These are phyloP conservation scores for Boletus rubroflammeus DNA, from an alignment of 768 basidiomycete genomes.

Conservation along the genomic window DNA sequence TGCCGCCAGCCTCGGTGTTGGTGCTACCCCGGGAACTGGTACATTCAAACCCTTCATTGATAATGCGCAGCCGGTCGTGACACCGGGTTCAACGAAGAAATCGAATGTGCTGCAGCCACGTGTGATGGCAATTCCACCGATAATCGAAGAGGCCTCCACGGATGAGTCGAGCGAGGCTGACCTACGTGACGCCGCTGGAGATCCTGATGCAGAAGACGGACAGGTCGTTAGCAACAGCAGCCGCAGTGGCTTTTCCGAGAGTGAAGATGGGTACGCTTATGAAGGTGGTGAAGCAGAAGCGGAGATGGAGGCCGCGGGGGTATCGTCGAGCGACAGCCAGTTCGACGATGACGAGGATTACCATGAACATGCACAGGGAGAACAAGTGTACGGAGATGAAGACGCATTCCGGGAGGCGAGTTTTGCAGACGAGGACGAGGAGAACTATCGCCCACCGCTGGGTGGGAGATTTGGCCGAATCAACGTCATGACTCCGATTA, in stretches of 20 bases:
- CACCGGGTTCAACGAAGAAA: constrained; percentile 21
- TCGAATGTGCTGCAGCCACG: constrained; percentile 19
- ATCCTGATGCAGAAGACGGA: constrained; percentile 26
- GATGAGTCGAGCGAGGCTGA: constrained; percentile 34
- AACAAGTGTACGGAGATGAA: constrained; percentile 19
- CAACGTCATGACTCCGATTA: constrained; percentile 96
- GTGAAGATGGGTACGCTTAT: constrained; percentile 34
- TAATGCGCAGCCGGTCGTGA: constrained; percentile 10
- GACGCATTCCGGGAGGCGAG: constrained; percentile 29
- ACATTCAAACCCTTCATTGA: constrained; percentile 41
- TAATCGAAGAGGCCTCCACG: constrained; percentile 28
- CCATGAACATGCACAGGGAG: constrained; percentile 9
- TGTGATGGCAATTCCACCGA: constrained; percentile 13
- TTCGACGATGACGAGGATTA: constrained; percentile 31
- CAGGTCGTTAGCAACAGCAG: constrained; percentile 24
- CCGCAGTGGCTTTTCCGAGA: constrained; percentile 30
- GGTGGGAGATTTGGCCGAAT: constrained; percentile 79
- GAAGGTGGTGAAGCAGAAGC: constrained; percentile 27
- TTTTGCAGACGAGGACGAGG: constrained; percentile 31
- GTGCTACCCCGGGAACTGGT: constrained; percentile 2
- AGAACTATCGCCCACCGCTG: constrained; percentile 42
- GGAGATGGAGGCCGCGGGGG: constrained; percentile 24
- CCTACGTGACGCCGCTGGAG: constrained; percentile 12
- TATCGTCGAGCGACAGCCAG: constrained; percentile 32
- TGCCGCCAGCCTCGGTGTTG: constrained; percentile 3